Evolutionary conservation across 2,329 filamentous ascomycete genomes (phyloP).

Genomic region (Zelopaecilomyces penicillatus): DNA sequence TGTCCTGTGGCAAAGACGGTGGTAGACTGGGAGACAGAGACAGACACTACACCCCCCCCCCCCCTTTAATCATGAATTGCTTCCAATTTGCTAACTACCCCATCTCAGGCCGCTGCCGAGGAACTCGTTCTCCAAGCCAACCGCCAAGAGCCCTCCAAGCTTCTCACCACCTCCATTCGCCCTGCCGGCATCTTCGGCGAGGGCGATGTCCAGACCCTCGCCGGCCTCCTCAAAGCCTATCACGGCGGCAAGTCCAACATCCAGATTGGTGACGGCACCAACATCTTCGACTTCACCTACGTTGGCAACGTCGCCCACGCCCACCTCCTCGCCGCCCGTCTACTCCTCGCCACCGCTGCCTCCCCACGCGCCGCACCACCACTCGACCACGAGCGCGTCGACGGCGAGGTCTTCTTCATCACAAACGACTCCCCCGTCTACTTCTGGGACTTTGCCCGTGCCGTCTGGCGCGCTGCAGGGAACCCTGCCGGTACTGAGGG

Average conservation of each 20-base stretch:
- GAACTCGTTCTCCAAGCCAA: slow-evolving; percentile 70
- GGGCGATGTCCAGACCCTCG: slow-evolving; percentile 69
- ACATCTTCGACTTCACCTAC: slow-evolving; percentile 58
- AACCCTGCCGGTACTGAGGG: slow-evolving; percentile 41
- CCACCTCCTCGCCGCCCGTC: slow-evolving; percentile 71
- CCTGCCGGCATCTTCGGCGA: slow-evolving; percentile 88
- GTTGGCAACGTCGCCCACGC: slow-evolving; percentile 61
- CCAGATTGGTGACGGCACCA: slow-evolving; percentile 65
- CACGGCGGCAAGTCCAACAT: slow-evolving; percentile 60
- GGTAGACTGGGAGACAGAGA: too few species aligned
- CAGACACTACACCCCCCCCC: not conserved
- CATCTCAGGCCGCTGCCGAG: slow-evolving; percentile 63
- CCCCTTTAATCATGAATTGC: not conserved
- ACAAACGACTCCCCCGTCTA: slow-evolving; percentile 84
- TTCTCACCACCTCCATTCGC: slow-evolving; percentile 74
- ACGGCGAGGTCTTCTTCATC: slow-evolving; percentile 83
- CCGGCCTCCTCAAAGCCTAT: slow-evolving; percentile 65
- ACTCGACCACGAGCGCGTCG: slow-evolving; percentile 65
- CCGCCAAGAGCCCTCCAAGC: slow-evolving; percentile 44
- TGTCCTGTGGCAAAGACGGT: too few species aligned
- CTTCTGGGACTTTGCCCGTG: slow-evolving; percentile 81
- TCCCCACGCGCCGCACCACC: slow-evolving; percentile 44
- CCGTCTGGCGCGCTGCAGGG: slow-evolving; percentile 62
- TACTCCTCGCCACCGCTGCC: slow-evolving; percentile 54
- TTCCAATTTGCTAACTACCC: slow-evolving; percentile 3